Evolutionary conservation across 768 basidiomycete species (phyloP), one percentile per base, ranked within the genome.

Genomic region (Cystobasidium tubakii): DNA sequence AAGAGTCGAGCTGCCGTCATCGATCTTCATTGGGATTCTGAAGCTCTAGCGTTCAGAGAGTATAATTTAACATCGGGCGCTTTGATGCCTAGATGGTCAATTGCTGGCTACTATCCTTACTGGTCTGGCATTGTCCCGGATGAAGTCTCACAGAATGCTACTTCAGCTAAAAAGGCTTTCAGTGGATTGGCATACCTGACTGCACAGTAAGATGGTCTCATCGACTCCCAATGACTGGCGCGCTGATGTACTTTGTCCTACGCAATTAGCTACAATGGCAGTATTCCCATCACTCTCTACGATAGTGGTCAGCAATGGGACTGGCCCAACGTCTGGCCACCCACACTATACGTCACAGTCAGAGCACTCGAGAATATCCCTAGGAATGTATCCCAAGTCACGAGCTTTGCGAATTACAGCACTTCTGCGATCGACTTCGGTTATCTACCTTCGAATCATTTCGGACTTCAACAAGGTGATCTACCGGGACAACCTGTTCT

Each of bases 11-110:
- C 82, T 25, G 92, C 88, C 0, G 86, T 96, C 74, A 82, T 96
- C 42, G 94, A 97, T 80, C 85, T 96, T 10, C 84, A 87, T 81
- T 96, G 93, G 92, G 90, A 95, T 79, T 76, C 86, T 0, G 81
- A 83, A 9, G 90, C 89, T 83, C 83, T 91, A n/a, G 89, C 89
- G 0, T 95, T 94, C 82, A 94, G 94, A 78, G 93, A 95, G 81
- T 96, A 89, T 82, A 91, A 92, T 80, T 81, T 88, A 46, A 88
- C 86, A 7, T 85, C 87, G 1, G 87, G 88, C 63, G 79, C 85
- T 17, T 86, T 89, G 66, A 88, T 87, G 78, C 81, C 77, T 62
- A 79, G 91, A 34, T 92, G 88, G 82, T 86, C 86, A n/a, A 84
- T 83, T 1, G 92, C 90, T 0, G 87, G 86, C 10, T 74, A 79